These are phyloP conservation scores for Sporisorium graminicola DNA, from an alignment of 1,284 basidiomycete species.

Conservation along the genomic window DNA sequence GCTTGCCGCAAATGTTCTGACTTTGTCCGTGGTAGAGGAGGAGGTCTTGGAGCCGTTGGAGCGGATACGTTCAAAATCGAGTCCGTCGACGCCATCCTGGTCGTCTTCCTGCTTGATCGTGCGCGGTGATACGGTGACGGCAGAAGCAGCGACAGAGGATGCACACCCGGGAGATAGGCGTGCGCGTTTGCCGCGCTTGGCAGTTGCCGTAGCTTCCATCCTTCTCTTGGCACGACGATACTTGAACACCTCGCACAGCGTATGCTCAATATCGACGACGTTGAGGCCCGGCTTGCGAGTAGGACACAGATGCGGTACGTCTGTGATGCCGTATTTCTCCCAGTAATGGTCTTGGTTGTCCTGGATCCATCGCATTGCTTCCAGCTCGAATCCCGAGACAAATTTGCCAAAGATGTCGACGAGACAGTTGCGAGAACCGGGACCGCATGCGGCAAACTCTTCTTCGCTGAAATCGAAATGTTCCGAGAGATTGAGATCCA, in stretches of 20 bases:
- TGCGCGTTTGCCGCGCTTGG: conserved; percentile 5
- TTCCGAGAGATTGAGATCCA: conserved; percentile 72
- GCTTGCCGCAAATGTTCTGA: conserved; percentile 34
- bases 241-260: conserved; percentile 78
- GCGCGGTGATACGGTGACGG: neutral
- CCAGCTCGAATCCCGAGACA: conserved; percentile 72
- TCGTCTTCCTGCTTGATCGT: conserved; percentile 30
- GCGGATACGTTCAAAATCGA: conserved; percentile 31
- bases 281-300: conserved; percentile 72
- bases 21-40: conserved; percentile 15
- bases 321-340: conserved; percentile 36
- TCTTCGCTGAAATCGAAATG: conserved; percentile 75
- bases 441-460: conserved; percentile 77
- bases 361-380: conserved; percentile 75
- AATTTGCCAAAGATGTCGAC: conserved; percentile 73
- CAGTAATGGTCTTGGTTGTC: conserved; percentile 75
- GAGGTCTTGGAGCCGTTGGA: conserved; percentile 32
- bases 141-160: neutral
- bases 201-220: neutral
- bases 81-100: conserved; percentile 32
- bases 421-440: conserved; percentile 76
- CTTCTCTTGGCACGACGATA: conserved; percentile 72
- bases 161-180: conserved; percentile 2
- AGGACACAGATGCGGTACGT: conserved; percentile 40
- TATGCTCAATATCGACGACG: conserved; percentile 76